Percentiles rank a stretch among this genome's conserved stretches.
Conservation (phyloP, 371 early-diverging fungal species). For the Sporodiniella umbellata region DNA sequence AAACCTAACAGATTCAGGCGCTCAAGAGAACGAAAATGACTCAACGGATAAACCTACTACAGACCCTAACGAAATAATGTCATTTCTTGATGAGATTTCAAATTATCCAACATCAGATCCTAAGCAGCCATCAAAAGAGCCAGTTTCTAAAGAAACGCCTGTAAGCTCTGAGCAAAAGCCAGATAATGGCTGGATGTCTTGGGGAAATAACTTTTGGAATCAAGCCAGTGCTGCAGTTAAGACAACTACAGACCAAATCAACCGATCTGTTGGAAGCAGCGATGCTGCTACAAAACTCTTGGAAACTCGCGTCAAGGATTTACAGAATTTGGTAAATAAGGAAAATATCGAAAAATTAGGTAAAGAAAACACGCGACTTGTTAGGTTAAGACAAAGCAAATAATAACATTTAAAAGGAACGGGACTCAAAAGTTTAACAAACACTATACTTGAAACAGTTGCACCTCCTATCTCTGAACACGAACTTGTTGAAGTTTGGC, state of each 20-base stretch:
- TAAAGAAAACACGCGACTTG: background rate
- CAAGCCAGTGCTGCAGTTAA: slow-evolving; percentile 53
- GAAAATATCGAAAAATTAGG: slow-evolving; percentile 61
- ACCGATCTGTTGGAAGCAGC: slow-evolving; percentile 20
- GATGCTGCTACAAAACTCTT: slow-evolving; percentile 47
- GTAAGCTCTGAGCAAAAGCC: too few relatives aligned
- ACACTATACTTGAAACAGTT: slow-evolving; percentile 57
- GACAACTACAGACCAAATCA: slow-evolving; percentile 49
- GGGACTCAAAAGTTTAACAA: slow-evolving; percentile 20
- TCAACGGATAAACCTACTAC: slow-evolving; percentile 7
- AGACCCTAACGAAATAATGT: slow-evolving; percentile 50
- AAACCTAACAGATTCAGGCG: slow-evolving; percentile 30
- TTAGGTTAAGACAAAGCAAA: too few relatives aligned
- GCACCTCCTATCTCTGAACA: slow-evolving; percentile 70
- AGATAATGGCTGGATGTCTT: slow-evolving; percentile 38
- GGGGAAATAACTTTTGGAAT: slow-evolving; percentile 48
- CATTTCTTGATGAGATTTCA: slow-evolving; percentile 50
- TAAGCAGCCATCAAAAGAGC: background rate
- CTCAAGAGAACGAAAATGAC: slow-evolving; percentile 3
- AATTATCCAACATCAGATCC: slow-evolving; percentile 26
- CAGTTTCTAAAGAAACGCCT: background rate
- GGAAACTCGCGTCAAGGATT: slow-evolving; percentile 53
- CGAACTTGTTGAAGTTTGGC: slow-evolving; percentile 64
- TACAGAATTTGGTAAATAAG: slow-evolving; percentile 53
- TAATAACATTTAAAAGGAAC: too few relatives aligned